Evolutionary conservation across 352 stramenopile species (phyloP).

Genomic region (Globisporangium cystogenes): DNA sequence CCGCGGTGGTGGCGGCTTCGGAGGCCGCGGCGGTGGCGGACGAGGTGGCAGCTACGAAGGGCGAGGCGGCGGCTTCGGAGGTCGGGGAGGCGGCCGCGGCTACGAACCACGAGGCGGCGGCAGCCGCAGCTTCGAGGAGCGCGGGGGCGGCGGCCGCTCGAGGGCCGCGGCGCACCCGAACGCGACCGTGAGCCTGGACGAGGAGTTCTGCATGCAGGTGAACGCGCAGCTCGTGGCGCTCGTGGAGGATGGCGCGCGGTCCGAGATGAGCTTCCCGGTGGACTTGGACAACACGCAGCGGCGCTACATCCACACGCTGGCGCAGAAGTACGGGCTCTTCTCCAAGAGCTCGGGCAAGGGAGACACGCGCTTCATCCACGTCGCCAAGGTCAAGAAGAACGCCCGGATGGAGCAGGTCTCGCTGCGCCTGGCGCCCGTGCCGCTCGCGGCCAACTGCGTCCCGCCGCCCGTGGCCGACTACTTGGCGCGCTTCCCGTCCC

Average conservation of each 20-base stretch:
- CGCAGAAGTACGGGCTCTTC: slow-evolving; percentile 77
- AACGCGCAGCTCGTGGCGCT: slow-evolving; percentile 54
- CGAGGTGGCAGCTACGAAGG: not conserved
- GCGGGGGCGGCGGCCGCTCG: slow-evolving; percentile 6
- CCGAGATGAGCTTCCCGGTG: slow-evolving; percentile 62
- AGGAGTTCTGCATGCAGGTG: slow-evolving; percentile 69
- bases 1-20: not conserved
- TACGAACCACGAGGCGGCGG: not conserved
- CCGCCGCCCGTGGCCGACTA: slow-evolving; percentile 34
- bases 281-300: slow-evolving; percentile 74
- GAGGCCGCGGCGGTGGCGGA: slow-evolving; percentile 5
- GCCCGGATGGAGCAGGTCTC: slow-evolving; percentile 70
- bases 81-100: slow-evolving; percentile 3
- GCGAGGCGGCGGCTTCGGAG: not conserved
- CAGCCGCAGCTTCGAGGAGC: not conserved
- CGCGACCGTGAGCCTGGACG: slow-evolving; percentile 39
- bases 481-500: slow-evolving; percentile 30
- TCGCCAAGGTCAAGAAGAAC: slow-evolving; percentile 82
- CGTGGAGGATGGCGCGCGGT: slow-evolving; percentile 44
- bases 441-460: slow-evolving; percentile 35
- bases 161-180: slow-evolving; percentile 7
- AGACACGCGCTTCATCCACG: slow-evolving; percentile 62
- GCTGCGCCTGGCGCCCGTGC: slow-evolving; percentile 33
- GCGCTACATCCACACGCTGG: slow-evolving; percentile 75
- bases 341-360: slow-evolving; percentile 77